These are phyloP conservation scores for Haplosporangium sp. DNA, from an alignment of 371 early-diverging fungal genomes.

Conservation along the genomic window DNA sequence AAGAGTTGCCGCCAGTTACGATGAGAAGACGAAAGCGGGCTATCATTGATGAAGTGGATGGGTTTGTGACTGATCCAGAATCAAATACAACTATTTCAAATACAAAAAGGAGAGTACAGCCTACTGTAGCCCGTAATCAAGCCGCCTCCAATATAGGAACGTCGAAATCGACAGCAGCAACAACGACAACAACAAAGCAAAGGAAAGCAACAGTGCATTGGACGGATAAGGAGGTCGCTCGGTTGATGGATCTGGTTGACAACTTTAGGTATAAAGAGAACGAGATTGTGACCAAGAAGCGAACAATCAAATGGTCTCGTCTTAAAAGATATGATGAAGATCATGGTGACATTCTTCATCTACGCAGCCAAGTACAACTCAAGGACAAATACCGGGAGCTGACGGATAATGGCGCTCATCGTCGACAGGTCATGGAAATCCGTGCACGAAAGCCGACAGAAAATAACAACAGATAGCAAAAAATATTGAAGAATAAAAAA, in stretches of 20 bases:
- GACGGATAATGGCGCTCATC: constrained; percentile 18
- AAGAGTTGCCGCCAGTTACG: neutral
- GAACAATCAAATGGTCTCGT: constrained; percentile 26
- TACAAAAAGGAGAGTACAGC: neutral
- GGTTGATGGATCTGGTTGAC: constrained; percentile 17
- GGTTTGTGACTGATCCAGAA: constrained; percentile 13
- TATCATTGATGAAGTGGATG: constrained; percentile 14
- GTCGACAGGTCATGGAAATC: neutral
- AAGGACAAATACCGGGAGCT: constrained; percentile 47
- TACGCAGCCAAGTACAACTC: constrained; percentile 33
- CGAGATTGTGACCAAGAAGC: neutral
- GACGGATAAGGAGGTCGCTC: constrained; percentile 22
- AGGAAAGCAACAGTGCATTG: constrained; percentile 24
- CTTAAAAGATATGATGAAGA: constrained; percentile 27
- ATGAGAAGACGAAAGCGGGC: neutral
- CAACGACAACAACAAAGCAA: neutral
- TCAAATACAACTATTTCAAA: neutral
- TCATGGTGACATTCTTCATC: constrained; percentile 23
- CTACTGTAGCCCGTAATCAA: neutral
- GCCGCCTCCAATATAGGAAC: neutral
- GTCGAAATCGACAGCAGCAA: neutral
- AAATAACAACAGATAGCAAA: neutral
- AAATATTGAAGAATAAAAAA: too few relatives aligned
- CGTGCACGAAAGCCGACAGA: constrained; percentile 4
- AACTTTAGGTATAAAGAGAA: constrained; percentile 15